Base-by-base conservation (phyloP, 139 green algal genomes). In the Chlorella sp. region DNA sequence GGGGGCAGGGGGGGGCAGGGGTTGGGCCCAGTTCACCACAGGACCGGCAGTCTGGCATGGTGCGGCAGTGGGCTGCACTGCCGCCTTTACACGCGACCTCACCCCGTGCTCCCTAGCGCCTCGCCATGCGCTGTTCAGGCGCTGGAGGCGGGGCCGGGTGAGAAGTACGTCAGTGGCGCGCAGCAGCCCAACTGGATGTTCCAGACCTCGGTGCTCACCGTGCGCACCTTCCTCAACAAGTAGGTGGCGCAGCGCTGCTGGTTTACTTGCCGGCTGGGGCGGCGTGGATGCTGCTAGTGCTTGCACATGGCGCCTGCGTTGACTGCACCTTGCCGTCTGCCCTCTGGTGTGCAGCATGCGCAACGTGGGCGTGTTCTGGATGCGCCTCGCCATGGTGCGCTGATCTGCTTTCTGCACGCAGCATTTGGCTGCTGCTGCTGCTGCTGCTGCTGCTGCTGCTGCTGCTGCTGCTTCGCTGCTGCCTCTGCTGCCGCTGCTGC, bases 291-390 rank as follows among this genome's bases (percentile, higher is more conserved):
- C 13, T 38, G 64, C n/a, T 26, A 15, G 23, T n/a, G n/a, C n/a
- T n/a, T n/a, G n/a, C n/a, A n/a, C n/a, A n/a, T n/a, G n/a, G n/a
- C n/a, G n/a, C n/a, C n/a, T n/a, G n/a, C n/a, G n/a, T n/a, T n/a
- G n/a, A n/a, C n/a, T n/a, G n/a, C n/a, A n/a, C n/a, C n/a, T n/a
- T n/a, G n/a, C n/a, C n/a, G n/a, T n/a, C n/a, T n/a, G n/a, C n/a
- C n/a, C n/a, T n/a, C n/a, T 12, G 13, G 21, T 26, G 21, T 36
- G 64, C 86, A 93, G 92, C 82, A 71, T 70, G 72, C 89, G 92
- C 75, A 94, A 95, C 82, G 85, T 96, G 23, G 92, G 89, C 30
- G 82, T 94, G 16, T 96, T 95, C 87, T 95, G 93, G 93, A 86
- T 94, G 87, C 83, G 91, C 6, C 51, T 60, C 2, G 51, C 51